These are phyloP conservation scores for Xylaria sp. DNA, from an alignment of 2,329 filamentous ascomycete genomes.

Conservation along the genomic window DNA sequence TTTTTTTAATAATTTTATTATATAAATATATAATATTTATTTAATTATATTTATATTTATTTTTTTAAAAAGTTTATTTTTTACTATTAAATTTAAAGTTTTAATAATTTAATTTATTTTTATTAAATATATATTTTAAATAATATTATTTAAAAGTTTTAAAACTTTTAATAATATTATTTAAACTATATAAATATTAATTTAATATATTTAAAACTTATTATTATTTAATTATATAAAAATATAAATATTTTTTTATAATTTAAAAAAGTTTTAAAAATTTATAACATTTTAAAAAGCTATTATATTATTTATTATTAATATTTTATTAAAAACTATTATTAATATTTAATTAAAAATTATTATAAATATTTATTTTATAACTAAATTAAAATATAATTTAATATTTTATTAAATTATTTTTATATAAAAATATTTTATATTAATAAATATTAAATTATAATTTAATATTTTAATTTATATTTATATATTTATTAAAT, in stretches of 20 bases:
- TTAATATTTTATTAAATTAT: not conserved
- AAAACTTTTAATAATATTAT: not conserved
- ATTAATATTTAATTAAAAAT: not conserved
- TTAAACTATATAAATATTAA: not conserved
- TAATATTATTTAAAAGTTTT: not conserved
- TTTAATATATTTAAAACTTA: not conserved
- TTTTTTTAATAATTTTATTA: constrained; percentile 18
- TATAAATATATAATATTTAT: constrained; percentile 2
- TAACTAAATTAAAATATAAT: not conserved
- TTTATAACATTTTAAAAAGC: constrained; percentile 7
- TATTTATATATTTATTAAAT: not conserved
- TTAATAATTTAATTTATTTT: constrained; percentile 18
- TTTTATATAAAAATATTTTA: constrained; percentile 12
- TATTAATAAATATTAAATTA: not conserved
- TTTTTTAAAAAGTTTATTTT: constrained; percentile 13
- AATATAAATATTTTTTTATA: not conserved
- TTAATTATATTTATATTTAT: constrained; percentile 16
- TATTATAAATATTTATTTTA: not conserved
- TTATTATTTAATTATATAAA: constrained; percentile 14
- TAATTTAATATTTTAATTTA: not conserved
- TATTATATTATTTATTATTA: constrained; percentile 6
- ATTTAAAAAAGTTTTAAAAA: too few relatives aligned
- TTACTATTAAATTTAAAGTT: constrained; percentile 12
- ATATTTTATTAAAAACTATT: not conserved
- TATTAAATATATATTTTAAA: constrained; percentile 9